A percentile compares a stretch with the other conserved stretches of the same genome.
phyloP scores from a whole-genome alignment of 495 filamentous ascomycete genomes.

The Barbatosphaeria neglecta region DNA sequence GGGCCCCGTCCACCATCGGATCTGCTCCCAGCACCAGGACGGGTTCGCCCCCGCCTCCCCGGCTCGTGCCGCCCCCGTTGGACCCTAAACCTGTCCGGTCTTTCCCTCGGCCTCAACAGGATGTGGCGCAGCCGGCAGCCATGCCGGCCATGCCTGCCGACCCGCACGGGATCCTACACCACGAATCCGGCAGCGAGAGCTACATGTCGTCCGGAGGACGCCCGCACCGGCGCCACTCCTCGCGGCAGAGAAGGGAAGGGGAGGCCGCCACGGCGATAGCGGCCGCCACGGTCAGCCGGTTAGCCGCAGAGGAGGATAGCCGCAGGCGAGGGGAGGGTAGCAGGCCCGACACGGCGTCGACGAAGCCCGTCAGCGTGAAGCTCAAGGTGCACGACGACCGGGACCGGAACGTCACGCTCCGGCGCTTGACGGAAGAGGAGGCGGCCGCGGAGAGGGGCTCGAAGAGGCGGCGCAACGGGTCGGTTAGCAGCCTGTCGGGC shows the following conservation, averaged over 20 bases:
- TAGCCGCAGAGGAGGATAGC: constrained; percentile 28
- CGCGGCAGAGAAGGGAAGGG: constrained; percentile 25
- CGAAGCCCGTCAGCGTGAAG: constrained; percentile 64
- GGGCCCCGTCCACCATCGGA: constrained; percentile 22
- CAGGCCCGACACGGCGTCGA: constrained; percentile 30
- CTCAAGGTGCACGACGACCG: constrained; percentile 66
- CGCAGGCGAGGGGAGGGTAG: constrained; percentile 24
- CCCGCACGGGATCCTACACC: constrained; percentile 46
- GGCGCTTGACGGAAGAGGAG: constrained; percentile 72
- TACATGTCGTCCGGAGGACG: constrained; percentile 39
- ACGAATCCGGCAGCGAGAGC: constrained; percentile 47
- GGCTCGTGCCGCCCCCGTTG: constrained; percentile 16
- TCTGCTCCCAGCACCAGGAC: constrained; percentile 8
- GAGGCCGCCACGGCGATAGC: constrained; percentile 36
- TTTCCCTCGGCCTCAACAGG: constrained; percentile 19
- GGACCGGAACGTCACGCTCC: constrained; percentile 68
- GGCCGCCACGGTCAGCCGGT: constrained; percentile 30
- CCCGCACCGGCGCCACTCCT: constrained; percentile 31
- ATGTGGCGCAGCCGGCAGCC: constrained; percentile 18
- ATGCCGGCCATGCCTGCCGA: constrained; percentile 43
- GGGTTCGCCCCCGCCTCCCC: constrained; percentile 34
- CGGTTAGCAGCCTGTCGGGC: constrained; percentile 35
- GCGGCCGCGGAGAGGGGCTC: constrained; percentile 32
- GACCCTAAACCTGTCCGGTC: constrained; percentile 17
- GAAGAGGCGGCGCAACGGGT: constrained; percentile 28